Evolutionary conservation across 345 rosid species (phyloP).

Genomic region (Camelina sativa): DNA sequence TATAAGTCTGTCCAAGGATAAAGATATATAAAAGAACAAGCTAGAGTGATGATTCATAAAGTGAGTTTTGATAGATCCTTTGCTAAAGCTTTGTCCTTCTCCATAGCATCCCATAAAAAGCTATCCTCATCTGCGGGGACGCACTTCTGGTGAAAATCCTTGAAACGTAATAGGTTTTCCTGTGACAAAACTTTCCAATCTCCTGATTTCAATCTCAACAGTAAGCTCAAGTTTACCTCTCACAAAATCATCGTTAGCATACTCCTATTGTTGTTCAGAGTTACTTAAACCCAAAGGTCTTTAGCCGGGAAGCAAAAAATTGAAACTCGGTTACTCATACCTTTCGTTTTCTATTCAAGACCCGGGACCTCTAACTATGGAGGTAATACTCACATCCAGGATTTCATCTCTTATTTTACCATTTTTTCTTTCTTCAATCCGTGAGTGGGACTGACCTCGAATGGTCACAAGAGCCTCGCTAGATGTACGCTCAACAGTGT

Average conservation of each 20-base stretch:
- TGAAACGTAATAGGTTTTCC: no score
- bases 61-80: not conserved
- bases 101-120: not conserved
- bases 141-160: not conserved
- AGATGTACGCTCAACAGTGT: constrained; percentile 3
- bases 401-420: constrained; percentile 25
- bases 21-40: not conserved
- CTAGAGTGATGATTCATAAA: not conserved
- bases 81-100: not conserved
- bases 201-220: no score
- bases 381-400: not conserved
- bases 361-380: not conserved
- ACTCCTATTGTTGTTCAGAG: no score
- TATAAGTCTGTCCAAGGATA: not conserved
- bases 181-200: no score
- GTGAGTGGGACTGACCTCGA: not conserved
- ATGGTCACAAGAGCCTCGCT: constrained; percentile 18
- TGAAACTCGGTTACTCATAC: not conserved
- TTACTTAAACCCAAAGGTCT: no score
- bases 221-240: no score
- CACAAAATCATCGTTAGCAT: no score
- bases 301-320: no score
- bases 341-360: not conserved
- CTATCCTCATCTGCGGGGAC: not conserved
- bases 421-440: constrained; percentile 21